phyloP scores from a whole-genome alignment of 495 filamentous ascomycete species.

The Podospora fimiseda region DNA sequence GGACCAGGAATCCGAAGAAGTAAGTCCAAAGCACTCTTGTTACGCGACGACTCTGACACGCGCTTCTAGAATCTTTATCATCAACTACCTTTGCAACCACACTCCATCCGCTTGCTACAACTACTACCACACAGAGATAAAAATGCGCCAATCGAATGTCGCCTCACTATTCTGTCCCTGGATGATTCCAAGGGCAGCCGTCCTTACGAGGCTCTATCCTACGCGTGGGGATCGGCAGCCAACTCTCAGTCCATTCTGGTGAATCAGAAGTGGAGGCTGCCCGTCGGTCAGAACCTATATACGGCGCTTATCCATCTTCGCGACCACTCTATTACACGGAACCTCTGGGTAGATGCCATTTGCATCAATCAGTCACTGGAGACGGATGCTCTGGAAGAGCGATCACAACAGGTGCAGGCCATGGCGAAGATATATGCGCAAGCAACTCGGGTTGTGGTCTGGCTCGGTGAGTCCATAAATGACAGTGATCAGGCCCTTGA shows the following conservation, averaged over 20 bases:
- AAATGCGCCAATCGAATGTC: conserved; percentile 8
- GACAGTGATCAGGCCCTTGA: conserved; percentile 17
- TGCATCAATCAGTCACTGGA: conserved; percentile 25
- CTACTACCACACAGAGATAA: conserved; percentile 6
- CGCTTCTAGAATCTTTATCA: no score
- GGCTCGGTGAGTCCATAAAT: conserved; percentile 26
- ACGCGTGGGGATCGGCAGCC: conserved; percentile 11
- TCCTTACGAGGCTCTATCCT: conserved; percentile 14
- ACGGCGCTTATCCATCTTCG: conserved; percentile 10
- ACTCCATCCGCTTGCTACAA: conserved; percentile 11
- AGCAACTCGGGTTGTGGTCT: conserved; percentile 21
- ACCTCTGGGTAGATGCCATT: conserved; percentile 26
- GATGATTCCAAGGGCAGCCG: not conserved
- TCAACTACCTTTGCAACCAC: no score
- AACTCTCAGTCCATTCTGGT: conserved; percentile 5
- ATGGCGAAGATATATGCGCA: conserved; percentile 28
- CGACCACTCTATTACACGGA: conserved; percentile 15
- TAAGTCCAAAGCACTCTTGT: no score
- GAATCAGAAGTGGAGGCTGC: not conserved
- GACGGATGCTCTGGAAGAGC: conserved; percentile 11
- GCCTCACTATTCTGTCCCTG: conserved; percentile 13
- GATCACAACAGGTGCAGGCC: conserved; percentile 11
- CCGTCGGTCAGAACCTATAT: not conserved
- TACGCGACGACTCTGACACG: no score
- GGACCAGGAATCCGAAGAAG: no score